Base-by-base conservation (phyloP, 768 basidiomycete genomes). In the Rhodotorula sphaerocarpa region DNA sequence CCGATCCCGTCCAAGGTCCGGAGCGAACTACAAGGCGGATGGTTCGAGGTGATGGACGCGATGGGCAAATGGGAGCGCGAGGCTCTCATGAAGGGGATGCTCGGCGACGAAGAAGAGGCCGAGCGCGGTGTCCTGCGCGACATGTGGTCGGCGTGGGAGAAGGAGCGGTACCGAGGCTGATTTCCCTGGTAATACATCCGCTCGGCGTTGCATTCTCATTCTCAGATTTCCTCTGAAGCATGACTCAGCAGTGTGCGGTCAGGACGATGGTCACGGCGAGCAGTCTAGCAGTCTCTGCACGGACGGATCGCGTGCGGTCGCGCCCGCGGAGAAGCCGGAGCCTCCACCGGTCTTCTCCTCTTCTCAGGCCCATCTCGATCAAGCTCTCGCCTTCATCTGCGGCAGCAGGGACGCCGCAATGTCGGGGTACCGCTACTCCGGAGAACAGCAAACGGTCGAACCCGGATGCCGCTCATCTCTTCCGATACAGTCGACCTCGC, bases 51-150 rank as follows among this genome's bases (percentile, higher is more conserved):
- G 25, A 59, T 72, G 57, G 67, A 66, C 14, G 50, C 55, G 21
- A 63, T 70, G 66, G 69, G 69, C 59, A 70, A 70, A 53, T 67
- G 59, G 57, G 71, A 72, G 56, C 53, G 66, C 15, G 71, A 72
- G 51, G 70, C 71, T 10, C 39, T 72, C 12, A 72, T 72, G 69
- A 69, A 69, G 51, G 70, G 67, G 4, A 58, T 70, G 51, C 53
- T 72, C 10, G 45, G 58, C 27, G 60, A 65, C 20, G 60, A 68
- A 10, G 64, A 69, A 43, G 71, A 69, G 53, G 70, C 71, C 1
- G 71, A 72, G 61, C 45, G 70, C 25, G 63, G 67, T 0, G 57
- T 72, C 21, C 50, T 72, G 27, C 41, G 64, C 36, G 46, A 20
- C 2, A 36, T 72, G 60, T 70, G 65, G 64, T 66, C 65, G 65